Conservation (phyloP, 2,329 filamentous ascomycete genomes). For the Penicillium hesseltinei region DNA sequence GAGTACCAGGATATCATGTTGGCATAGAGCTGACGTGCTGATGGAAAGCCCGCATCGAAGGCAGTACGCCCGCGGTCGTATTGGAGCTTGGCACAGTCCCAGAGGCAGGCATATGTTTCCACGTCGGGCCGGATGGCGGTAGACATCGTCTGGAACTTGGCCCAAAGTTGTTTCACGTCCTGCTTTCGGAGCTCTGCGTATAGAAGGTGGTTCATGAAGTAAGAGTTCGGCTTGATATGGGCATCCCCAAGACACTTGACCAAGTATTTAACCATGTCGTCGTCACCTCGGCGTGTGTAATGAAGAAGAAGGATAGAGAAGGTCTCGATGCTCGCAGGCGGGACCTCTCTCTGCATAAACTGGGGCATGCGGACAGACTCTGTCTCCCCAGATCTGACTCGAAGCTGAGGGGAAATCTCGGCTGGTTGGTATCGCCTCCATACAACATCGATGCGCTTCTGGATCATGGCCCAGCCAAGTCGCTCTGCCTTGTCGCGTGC, state of each 20-base stretch:
- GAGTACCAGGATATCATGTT: constrained; percentile 51
- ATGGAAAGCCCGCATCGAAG: constrained; percentile 48
- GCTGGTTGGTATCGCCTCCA: constrained; percentile 36
- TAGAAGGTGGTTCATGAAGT: constrained; percentile 77
- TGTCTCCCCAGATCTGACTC: constrained; percentile 28
- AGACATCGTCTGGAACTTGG: constrained; percentile 57
- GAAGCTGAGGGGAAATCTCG: constrained; percentile 24
- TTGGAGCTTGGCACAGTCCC: constrained; percentile 53
- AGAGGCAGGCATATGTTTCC: constrained; percentile 67
- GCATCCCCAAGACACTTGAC: constrained; percentile 62
- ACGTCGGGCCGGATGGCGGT: constrained; percentile 59
- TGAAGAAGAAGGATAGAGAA: constrained; percentile 73
- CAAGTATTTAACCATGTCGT: constrained; percentile 58
- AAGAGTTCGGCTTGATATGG: constrained; percentile 66
- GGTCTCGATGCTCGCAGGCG: constrained; percentile 71
- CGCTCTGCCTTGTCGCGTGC: constrained; percentile 62
- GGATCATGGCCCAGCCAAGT: constrained; percentile 75
- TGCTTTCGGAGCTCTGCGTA: constrained; percentile 63
- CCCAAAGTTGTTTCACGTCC: constrained; percentile 54
- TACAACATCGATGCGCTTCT: constrained; percentile 64
- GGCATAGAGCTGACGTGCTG: constrained; percentile 46
- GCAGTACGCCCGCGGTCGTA: constrained; percentile 49
- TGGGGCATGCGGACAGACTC: constrained; percentile 33
- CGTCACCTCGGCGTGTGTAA: constrained; percentile 63
- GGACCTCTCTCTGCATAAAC: constrained; percentile 43